These are phyloP conservation scores for Penicillium corylophilum DNA, from an alignment of 2,329 filamentous ascomycete genomes.

Conservation along the genomic window DNA sequence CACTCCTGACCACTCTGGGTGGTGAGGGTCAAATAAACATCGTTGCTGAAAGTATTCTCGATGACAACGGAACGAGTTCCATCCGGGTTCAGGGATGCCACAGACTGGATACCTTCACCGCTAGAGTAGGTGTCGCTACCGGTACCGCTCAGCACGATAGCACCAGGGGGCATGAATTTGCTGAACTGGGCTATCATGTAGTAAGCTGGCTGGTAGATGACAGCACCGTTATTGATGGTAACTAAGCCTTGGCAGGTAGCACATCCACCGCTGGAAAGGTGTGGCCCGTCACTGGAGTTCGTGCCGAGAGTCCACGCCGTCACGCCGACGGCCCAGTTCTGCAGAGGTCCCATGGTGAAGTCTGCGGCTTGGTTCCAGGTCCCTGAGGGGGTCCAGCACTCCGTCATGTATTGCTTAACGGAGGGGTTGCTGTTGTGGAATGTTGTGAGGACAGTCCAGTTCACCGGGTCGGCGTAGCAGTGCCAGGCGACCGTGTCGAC, in stretches of 20 bases:
- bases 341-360: conserved; percentile 31
- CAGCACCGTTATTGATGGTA: conserved; percentile 38
- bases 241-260: conserved; percentile 28
- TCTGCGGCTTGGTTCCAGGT: conserved; percentile 28
- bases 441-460: conserved; percentile 36
- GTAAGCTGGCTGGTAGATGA: conserved; percentile 51
- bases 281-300: conserved; percentile 26
- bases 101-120: conserved; percentile 41
- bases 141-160: conserved; percentile 43
- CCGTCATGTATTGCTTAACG: conserved; percentile 42
- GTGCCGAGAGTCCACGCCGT: conserved; percentile 34
- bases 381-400: conserved; percentile 36
- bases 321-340: conserved; percentile 32
- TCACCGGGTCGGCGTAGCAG: conserved; percentile 37
- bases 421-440: conserved; percentile 35
- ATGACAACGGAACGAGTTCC: conserved; percentile 48
- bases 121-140: conserved; percentile 48
- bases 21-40: conserved; percentile 42
- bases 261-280: conserved; percentile 30
- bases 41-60: conserved; percentile 49
- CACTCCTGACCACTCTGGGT: conserved; percentile 24
- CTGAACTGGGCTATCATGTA: conserved; percentile 57
- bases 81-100: conserved; percentile 51
- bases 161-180: conserved; percentile 50
- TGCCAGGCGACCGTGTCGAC: conserved; percentile 41